Base-by-base conservation (phyloP, 139 green algal genomes). In the Auxenochlorella pyrenoidosa region DNA sequence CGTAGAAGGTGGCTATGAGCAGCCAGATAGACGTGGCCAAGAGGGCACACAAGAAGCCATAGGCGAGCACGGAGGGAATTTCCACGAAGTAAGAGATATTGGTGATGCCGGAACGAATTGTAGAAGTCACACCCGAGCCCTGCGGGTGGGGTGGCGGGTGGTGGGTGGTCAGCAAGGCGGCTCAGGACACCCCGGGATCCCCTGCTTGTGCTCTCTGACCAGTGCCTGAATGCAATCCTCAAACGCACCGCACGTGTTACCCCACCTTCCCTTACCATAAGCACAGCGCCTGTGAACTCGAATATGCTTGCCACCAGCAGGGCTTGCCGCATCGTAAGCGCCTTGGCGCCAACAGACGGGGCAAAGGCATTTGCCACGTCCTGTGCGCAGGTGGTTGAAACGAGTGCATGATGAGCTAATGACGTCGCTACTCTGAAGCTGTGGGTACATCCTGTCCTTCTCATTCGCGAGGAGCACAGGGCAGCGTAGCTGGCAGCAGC, bases 1-100 rank as follows among this genome's bases (percentile, higher is more conserved):
- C 90, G 63, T 94, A 85, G 54, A 4, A 93, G 51, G 83, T 93
- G 91, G 32, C 92, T 92, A n/a, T 94, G 92, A n/a, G 66, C 24
- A 95, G 82, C 90, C 90, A 95, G 54, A 92, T 40, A 12, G 86
- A 90, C 2, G 93, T 88, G 0, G 91, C 90, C 0, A 85, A 51
- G 32, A 95, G 66, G 2, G 88, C 87, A 51, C 88, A 93, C 59
- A 96, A 71, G 88, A 96, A 94, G 68, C 93, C 93, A 26, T 71
- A 76, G 34, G 70, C 70, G 36, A 92, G 78, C 36, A 93, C 38
- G 32, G 91, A 80, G 34, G 92, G 92, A 4, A 65, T 54, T 34
- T 82, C 51, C 6, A 66, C 26, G 47, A 92, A 94, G 75, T 34
- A 40, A 15, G 54, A 38, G 19, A 84, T 66, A 44, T 93, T 84